Base-by-base conservation (phyloP, 352 stramenopile species). In the Phytophthora europaea region DNA sequence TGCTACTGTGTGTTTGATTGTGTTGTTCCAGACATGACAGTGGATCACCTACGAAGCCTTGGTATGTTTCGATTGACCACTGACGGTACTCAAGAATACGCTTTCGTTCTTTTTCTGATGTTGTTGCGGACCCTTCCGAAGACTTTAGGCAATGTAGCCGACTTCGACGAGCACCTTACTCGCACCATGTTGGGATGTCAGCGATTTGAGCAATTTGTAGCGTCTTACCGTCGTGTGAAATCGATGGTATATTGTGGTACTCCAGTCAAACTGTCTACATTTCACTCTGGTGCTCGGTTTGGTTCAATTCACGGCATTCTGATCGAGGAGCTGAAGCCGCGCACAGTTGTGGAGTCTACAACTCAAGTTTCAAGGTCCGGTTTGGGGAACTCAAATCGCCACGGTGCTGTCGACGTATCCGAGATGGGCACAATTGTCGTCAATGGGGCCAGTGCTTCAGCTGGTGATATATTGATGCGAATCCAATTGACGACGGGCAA, bases 201-300 rank as follows among this genome's bases (percentile, higher is more conserved):
- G 36, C 56, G 12, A 48, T 72, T 61, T 66, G 56, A 72, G 6
- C 16, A 61, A 22, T 52, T 72, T 7, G 48, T 72, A 26, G 56
- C 56, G 23, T 70, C 57, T 10, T 66, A 55, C 23, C 64, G 64
- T 50, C 8, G 34, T 16, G 22, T 71, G 40, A 65, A 71, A 65
- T 65, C 64, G 28, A 66, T 66, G 13, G 56, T 10, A 1, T 72
- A 12, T 10, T 48, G 16, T 4, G 22, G 33, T 5, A 61, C 23
- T n/a, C 34, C 36, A 26, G 26, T 66, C 4, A 0, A 22, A 31
- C 23, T 72, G n/a, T 59, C 55, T 2, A 36, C 4, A 38, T 62
- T 63, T 63, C 53, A 70, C n/a, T 2, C 16, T 38, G 64, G 55
- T 3, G 55, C 65, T 8, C 45, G 36, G 16, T 66, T 65, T 20